Base-by-base conservation (phyloP, 768 basidiomycete species). In the Trametes gibbosa region DNA sequence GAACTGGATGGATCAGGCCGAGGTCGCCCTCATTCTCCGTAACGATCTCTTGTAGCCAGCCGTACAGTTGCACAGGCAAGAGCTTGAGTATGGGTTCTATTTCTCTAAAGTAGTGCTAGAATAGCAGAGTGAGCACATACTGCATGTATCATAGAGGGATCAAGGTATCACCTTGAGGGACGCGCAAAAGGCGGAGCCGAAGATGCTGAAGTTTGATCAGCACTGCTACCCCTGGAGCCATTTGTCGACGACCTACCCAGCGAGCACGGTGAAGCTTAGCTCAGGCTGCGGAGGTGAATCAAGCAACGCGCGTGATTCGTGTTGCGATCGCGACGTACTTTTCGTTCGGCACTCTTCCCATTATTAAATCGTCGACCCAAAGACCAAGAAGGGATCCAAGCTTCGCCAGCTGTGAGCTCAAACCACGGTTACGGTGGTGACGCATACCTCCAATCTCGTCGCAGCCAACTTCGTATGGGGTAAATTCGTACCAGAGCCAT, bases 401-500 rank as follows among this genome's bases (percentile, higher is more conserved):
- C 68, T 69, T 19, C 1, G 27, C 10, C 50, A 25, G 21, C 10
- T 25, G 7, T 13, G 42, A 53, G 8, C 1, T 19, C 23, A 25
- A 9, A 2, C 13, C 32, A 2, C 14, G 3, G 2, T 24, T 6
- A 14, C 40, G 16, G 9, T 7, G 24, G 21, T 7, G 17, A 47
- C 10, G 24, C 61, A 24, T 46, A 69, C 68, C 68, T 14, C 68
- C 68, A 21, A 69, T 49, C 32, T 69, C 68, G 32, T 69, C 68
- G 34, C 68, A 69, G 5, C 68, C 68, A 17, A 69, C 56, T 43
- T 69, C 68, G 45, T 66, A 69, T 0, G 66, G 68, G 17, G 66
- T 67, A 46, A 69, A 67, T 52, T 69, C 68, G 42, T 69, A 69
- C 68, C 68, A 69, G 1, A 69, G 58, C 58, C 62, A 67, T 19